Conservation (phyloP, 2,329 filamentous ascomycete species). For the Fusarium austroafricanum region DNA sequence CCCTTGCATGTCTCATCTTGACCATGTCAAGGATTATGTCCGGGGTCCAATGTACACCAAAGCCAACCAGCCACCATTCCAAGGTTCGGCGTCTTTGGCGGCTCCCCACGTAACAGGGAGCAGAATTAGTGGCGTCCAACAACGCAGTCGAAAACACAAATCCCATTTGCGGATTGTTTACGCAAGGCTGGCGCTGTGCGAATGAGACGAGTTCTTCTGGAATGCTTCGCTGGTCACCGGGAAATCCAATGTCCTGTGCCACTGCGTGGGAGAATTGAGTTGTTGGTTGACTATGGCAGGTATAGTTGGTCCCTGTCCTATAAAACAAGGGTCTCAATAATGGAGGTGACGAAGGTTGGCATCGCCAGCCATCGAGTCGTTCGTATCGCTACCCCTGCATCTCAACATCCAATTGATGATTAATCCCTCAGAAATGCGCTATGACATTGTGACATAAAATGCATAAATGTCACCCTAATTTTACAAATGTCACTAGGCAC, state of each 20-base stretch:
- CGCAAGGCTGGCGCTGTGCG: not conserved
- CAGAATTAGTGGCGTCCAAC: slow-evolving; percentile 9
- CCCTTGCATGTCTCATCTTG: not conserved
- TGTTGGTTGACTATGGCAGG: not conserved
- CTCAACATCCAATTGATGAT: not conserved
- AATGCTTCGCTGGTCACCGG: not conserved
- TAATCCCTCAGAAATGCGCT: not conserved
- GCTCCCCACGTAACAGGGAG: not conserved
- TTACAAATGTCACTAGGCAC: not conserved
- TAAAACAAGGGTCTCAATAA: not conserved
- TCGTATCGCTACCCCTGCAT: slow-evolving; percentile 8
- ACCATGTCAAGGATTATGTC: not conserved
- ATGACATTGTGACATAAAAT: not conserved
- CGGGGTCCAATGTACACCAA: not conserved
- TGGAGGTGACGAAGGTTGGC: not conserved
- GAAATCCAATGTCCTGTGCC: not conserved
- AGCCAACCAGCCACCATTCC: slow-evolving; percentile 26
- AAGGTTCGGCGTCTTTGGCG: not conserved
- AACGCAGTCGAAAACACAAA: not conserved
- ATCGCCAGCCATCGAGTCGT: not conserved
- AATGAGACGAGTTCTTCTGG: not conserved
- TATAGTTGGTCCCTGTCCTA: no score
- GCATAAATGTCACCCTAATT: not conserved
- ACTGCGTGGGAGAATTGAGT: not conserved
- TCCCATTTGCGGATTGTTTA: not conserved